Conservation (phyloP, 2,329 filamentous ascomycete genomes). For the Talaromyces funiculosus region DNA sequence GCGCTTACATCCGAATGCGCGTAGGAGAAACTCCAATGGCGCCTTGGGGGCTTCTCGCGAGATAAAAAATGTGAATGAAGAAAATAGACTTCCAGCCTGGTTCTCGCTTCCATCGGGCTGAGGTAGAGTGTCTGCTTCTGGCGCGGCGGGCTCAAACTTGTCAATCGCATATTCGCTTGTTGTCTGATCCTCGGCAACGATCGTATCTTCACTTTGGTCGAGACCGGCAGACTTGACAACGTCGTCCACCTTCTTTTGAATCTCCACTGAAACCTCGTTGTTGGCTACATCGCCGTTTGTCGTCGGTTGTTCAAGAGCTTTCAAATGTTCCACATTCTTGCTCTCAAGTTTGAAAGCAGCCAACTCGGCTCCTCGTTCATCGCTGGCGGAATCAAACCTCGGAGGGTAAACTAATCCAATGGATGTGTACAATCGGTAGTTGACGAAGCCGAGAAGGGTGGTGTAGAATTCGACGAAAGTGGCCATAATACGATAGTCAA, state of each 20-base stretch:
- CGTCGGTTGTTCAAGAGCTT: constrained; percentile 48
- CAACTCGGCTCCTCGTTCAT: constrained; percentile 84
- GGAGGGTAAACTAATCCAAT: constrained; percentile 91
- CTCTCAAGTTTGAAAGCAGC: constrained; percentile 87
- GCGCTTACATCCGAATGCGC: constrained; percentile 90
- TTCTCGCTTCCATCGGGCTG: constrained; percentile 67
- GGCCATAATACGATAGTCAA: constrained; percentile 98
- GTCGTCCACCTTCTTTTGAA: constrained; percentile 62
- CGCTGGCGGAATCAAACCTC: constrained; percentile 80
- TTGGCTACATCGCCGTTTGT: constrained; percentile 49
- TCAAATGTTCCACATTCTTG: constrained; percentile 48
- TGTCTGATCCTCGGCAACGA: constrained; percentile 43
- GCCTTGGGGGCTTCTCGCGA: constrained; percentile 89
- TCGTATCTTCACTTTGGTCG: constrained; percentile 39
- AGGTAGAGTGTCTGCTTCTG: constrained; percentile 76
- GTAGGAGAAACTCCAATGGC: constrained; percentile 85
- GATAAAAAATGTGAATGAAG: constrained; percentile 83
- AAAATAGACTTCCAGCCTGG: constrained; percentile 71
- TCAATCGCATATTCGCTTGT: constrained; percentile 65
- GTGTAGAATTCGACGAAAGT: constrained; percentile 99
- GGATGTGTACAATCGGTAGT: constrained; percentile 89
- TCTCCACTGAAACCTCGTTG: constrained; percentile 61
- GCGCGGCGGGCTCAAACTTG: constrained; percentile 79
- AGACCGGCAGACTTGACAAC: constrained; percentile 39
- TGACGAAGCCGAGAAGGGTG: constrained; percentile 89